Conservation (phyloP, 2,329 filamentous ascomycete species). For the Xylaria sp. region DNA sequence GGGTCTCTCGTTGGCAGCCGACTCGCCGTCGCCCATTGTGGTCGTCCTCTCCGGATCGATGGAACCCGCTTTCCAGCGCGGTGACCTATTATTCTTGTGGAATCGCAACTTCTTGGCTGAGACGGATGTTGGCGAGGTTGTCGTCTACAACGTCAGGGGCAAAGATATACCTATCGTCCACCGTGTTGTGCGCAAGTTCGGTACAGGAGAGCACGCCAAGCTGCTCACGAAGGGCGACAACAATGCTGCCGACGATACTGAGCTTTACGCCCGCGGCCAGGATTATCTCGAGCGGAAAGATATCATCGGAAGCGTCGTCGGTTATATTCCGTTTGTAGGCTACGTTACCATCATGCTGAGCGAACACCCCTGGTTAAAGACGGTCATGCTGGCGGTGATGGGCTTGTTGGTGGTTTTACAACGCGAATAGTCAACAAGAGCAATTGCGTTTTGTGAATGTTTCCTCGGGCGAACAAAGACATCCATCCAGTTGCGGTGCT, state of each 20-base stretch:
- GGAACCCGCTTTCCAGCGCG: slow-evolving; percentile 77
- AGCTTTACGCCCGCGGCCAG: slow-evolving; percentile 78
- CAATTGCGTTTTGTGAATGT: neutral
- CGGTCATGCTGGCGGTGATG: slow-evolving; percentile 90
- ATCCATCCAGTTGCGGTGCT: neutral
- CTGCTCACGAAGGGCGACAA: slow-evolving; percentile 97
- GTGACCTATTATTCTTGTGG: slow-evolving; percentile 72
- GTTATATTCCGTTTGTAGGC: slow-evolving; percentile 88
- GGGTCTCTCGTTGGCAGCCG: slow-evolving; percentile 70
- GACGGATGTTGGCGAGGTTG: slow-evolving; percentile 52
- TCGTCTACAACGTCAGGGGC: slow-evolving; percentile 72
- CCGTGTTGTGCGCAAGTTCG: slow-evolving; percentile 73
- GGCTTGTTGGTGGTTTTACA: slow-evolving; percentile 89
- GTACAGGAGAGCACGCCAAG: slow-evolving; percentile 55
- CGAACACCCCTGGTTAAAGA: slow-evolving; percentile 96
- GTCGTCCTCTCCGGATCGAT: slow-evolving; percentile 80
- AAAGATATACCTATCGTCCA: slow-evolving; percentile 99
- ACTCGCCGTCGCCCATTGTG: slow-evolving; percentile 73
- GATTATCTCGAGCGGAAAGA: slow-evolving; percentile 82
- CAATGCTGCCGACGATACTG: slow-evolving; percentile 88
- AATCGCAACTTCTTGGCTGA: slow-evolving; percentile 59
- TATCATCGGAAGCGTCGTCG: slow-evolving; percentile 88
- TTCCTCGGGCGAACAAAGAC: neutral
- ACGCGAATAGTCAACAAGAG: slow-evolving; percentile 60
- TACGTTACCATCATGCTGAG: slow-evolving; percentile 95